phyloP scores from a whole-genome alignment of 2,329 filamentous ascomycete genomes.

The Neopestalotiopsis clavispora region DNA sequence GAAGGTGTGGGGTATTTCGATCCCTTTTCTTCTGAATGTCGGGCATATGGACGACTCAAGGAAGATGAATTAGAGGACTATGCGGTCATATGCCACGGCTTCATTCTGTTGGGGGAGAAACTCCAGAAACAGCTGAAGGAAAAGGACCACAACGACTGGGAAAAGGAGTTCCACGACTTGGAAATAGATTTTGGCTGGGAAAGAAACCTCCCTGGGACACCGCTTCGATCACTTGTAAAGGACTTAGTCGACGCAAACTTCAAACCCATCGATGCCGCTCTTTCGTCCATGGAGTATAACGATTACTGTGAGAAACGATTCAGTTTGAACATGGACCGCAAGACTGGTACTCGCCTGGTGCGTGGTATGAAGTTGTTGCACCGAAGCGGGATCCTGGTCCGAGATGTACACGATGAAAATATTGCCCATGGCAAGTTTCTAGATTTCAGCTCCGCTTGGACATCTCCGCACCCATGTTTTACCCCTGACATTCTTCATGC shows the following conservation, averaged over 20 bases:
- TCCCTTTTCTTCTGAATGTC: conserved; percentile 1
- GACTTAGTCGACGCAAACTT: neutral
- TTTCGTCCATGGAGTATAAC: too few relatives aligned
- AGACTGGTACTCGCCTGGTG: neutral
- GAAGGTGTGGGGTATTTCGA: neutral
- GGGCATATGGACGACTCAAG: neutral
- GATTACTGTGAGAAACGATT: neutral
- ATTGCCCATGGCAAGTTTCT: neutral
- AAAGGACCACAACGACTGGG: neutral
- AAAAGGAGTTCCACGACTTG: too few relatives aligned
- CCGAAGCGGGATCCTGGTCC: neutral
- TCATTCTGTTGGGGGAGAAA: neutral
- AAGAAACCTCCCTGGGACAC: neutral
- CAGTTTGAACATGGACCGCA: neutral
- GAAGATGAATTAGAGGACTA: neutral
- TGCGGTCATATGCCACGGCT: neutral
- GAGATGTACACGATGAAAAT: neutral
- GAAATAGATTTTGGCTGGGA: neutral
- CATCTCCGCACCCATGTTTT: conserved; percentile 5
- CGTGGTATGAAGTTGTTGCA: neutral
- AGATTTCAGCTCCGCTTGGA: conserved; percentile 4
- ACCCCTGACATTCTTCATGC: conserved; percentile 1
- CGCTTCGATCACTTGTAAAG: neutral
- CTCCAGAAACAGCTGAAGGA: neutral
- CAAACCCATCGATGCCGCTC: neutral